Conservation (phyloP, 148 eudicot species). For the Amaranthus palmeri region DNA sequence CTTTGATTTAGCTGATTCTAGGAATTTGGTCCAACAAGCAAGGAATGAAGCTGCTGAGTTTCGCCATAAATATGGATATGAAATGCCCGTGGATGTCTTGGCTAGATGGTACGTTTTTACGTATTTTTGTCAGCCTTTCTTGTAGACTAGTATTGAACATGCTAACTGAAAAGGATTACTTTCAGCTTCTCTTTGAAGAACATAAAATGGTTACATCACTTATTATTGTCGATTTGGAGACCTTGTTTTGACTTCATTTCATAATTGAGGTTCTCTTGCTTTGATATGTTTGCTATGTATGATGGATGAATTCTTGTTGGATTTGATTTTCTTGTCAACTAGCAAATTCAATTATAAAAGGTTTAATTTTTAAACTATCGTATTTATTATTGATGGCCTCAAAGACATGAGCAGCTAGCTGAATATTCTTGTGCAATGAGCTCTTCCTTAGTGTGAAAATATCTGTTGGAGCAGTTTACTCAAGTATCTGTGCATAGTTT, state of each 20-base stretch:
- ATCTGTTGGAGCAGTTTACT: neutral
- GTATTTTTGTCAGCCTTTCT: no score
- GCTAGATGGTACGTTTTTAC: constrained; percentile 66
- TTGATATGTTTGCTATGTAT: no score
- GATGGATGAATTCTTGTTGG: no score
- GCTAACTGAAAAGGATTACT: no score
- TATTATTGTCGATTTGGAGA: no score
- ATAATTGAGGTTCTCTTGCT: no score
- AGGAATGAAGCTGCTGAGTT: constrained; percentile 98
- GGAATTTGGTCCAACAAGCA: constrained; percentile 97
- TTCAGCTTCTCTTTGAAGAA: no score
- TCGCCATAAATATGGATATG: constrained; percentile 88
- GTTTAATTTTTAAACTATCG: neutral
- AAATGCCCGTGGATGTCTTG: constrained; percentile 84
- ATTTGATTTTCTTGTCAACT: neutral
- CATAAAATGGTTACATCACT: no score
- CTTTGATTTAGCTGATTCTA: constrained; percentile 68
- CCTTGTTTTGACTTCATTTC: no score
- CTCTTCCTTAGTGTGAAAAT: neutral
- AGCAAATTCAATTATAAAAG: neutral
- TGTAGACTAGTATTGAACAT: no score
- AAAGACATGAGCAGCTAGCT: neutral
- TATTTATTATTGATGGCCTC: neutral
- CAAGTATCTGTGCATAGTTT: no score
- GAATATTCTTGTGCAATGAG: neutral